Conservation (phyloP, 345 rosid genomes). For the Dimocarpus longan region DNA sequence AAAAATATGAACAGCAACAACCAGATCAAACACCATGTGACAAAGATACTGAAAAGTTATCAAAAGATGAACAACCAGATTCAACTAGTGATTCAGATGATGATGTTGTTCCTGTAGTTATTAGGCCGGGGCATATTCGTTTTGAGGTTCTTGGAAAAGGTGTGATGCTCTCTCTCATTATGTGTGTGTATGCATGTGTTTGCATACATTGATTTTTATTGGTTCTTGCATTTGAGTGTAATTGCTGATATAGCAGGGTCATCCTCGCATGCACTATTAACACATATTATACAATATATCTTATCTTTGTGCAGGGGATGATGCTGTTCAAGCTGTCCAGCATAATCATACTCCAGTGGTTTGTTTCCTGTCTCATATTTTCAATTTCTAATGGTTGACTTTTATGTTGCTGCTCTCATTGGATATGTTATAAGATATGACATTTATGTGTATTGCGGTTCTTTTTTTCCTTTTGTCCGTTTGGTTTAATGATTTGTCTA, state of each 20-base stretch:
- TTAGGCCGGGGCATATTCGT: conserved; percentile 95
- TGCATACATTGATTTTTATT: neutral
- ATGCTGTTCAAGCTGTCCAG: conserved; percentile 40
- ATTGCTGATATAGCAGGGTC: conserved; percentile 12
- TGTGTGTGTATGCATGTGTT: neutral
- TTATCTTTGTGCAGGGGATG: conserved; percentile 47
- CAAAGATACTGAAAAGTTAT: conserved; percentile 30
- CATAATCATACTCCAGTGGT: conserved; percentile 57
- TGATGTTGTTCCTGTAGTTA: conserved; percentile 65
- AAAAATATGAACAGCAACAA: conserved; percentile 35
- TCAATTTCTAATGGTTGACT: conserved; percentile 16
- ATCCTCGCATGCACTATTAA: neutral
- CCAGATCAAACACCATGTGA: conserved; percentile 29
- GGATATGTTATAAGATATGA: neutral
- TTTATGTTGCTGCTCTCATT: neutral
- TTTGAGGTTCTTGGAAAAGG: conserved; percentile 71
- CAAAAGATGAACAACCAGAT: conserved; percentile 39
- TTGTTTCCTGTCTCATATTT: conserved; percentile 28
- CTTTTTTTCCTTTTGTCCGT: neutral
- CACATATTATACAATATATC: conserved; percentile 13
- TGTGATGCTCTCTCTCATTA: conserved; percentile 19
- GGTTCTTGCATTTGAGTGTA: conserved; percentile 13
- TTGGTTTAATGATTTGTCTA: neutral
- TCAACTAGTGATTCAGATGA: conserved; percentile 42
- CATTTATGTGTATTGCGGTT: neutral